These are phyloP conservation scores for Lagerstroemia fauriei DNA, from an alignment of 441 rosid species.

Conservation along the genomic window DNA sequence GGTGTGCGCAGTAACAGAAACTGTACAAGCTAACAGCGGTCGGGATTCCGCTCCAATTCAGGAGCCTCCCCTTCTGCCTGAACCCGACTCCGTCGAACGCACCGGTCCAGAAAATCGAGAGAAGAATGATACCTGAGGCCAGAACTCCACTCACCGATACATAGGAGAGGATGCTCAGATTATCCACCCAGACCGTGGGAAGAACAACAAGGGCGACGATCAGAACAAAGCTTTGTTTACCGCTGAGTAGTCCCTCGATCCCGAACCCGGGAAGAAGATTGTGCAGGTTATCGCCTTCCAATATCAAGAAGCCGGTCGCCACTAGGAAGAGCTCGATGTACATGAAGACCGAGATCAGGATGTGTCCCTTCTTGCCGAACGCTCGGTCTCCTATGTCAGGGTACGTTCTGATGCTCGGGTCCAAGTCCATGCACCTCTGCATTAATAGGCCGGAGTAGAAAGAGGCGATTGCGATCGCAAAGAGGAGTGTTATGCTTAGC, in stretches of 20 bases:
- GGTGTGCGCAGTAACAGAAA: constrained; percentile 89
- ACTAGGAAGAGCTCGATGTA: constrained; percentile 72
- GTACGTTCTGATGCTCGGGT: constrained; percentile 60
- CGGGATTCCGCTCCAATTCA: constrained; percentile 62
- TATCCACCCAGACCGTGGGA: constrained; percentile 78
- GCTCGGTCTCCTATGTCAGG: constrained; percentile 85
- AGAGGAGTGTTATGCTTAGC: constrained; percentile 65
- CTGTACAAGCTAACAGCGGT: constrained; percentile 77
- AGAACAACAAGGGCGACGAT: constrained; percentile 65
- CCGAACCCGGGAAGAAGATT: constrained; percentile 55
- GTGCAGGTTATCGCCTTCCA: constrained; percentile 79
- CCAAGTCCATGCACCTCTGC: constrained; percentile 72
- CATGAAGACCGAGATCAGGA: constrained; percentile 61
- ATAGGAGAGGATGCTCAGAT: constrained; percentile 70
- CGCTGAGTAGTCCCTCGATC: constrained; percentile 48
- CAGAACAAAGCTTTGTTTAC: constrained; percentile 58
- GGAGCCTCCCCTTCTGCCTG: constrained; percentile 40
- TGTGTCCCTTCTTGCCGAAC: constrained; percentile 68
- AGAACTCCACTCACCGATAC: constrained; percentile 82
- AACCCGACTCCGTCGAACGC: constrained; percentile 76
- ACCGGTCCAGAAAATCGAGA: constrained; percentile 65
- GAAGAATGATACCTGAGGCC: constrained; percentile 69
- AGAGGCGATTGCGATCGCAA: constrained; percentile 53
- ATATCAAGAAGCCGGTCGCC: constrained; percentile 73
- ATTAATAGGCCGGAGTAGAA: constrained; percentile 71